These are phyloP conservation scores for Graphilbum ipis-grandicollis DNA, from an alignment of 2,329 filamentous ascomycete species.

Conservation along the genomic window DNA sequence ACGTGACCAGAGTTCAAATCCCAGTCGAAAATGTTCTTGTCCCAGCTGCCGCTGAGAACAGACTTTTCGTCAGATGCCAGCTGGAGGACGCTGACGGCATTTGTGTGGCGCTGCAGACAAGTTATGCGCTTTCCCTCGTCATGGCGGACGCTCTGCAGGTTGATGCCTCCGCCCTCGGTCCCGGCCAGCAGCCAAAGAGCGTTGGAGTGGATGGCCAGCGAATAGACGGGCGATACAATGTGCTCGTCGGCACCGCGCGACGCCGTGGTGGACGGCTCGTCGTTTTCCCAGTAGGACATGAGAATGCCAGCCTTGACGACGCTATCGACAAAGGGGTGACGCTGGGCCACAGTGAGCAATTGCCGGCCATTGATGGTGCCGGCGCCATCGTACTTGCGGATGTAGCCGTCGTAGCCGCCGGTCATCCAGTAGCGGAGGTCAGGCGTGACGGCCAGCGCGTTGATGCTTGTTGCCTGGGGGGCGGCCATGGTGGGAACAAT, in stretches of 20 bases:
- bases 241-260: slow-evolving; percentile 36
- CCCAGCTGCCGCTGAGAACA: slow-evolving; percentile 87
- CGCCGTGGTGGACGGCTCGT: slow-evolving; percentile 42
- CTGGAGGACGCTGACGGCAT: slow-evolving; percentile 75
- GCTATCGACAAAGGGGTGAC: slow-evolving; percentile 92
- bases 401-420: slow-evolving; percentile 86
- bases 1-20: slow-evolving; percentile 75
- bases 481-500: slow-evolving; percentile 95
- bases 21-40: slow-evolving; percentile 89
- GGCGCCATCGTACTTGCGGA: slow-evolving; percentile 90
- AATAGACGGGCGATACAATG: slow-evolving; percentile 78
- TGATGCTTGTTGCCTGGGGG: slow-evolving; percentile 89
- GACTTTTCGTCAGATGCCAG: slow-evolving; percentile 73
- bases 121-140: slow-evolving; percentile 85
- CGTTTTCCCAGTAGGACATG: slow-evolving; percentile 97
- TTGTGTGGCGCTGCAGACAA: slow-evolving; percentile 67
- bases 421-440: slow-evolving; percentile 93
- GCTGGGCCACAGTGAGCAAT: slow-evolving; percentile 82
- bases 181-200: slow-evolving; percentile 86
- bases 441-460: slow-evolving; percentile 77
- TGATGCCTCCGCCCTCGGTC: slow-evolving; percentile 79
- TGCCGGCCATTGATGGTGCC: slow-evolving; percentile 92
- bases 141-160: slow-evolving; percentile 81
- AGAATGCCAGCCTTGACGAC: slow-evolving; percentile 89
- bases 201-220: slow-evolving; percentile 75